These are phyloP conservation scores for Trypanosomatidae sp. DNA, from an alignment of 208 protist genomes.

Conservation along the genomic window DNA sequence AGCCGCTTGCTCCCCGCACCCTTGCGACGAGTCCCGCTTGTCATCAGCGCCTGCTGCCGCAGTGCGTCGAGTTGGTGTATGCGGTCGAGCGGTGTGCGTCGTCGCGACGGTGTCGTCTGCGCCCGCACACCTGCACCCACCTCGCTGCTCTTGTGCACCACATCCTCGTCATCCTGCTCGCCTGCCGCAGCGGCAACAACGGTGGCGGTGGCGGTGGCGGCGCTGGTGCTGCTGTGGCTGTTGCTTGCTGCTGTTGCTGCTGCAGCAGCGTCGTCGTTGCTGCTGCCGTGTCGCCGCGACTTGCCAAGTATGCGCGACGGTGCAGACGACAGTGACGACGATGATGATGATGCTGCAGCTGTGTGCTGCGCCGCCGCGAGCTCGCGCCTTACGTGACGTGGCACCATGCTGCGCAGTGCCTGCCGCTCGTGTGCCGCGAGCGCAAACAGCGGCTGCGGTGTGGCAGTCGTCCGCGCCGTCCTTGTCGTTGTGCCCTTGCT, in stretches of 20 bases:
- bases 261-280: background rate
- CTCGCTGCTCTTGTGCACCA: background rate
- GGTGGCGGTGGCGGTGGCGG: no score
- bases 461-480: background rate
- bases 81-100: background rate
- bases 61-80: background rate
- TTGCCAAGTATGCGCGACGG: conserved; percentile 1
- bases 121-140: background rate
- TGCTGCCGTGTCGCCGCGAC: background rate
- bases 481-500: background rate
- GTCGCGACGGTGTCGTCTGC: background rate
- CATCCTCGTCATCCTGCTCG: background rate
- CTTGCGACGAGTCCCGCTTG: background rate
- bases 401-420: conserved; percentile 33
- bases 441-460: conserved; percentile 12
- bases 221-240: no score
- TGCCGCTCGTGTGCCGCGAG: conserved; percentile 18
- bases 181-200: no score
- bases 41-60: background rate
- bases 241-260: no score
- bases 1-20: no score
- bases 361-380: no score
- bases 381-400: conserved; percentile 17
- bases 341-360: no score
- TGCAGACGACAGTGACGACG: no score